These are phyloP conservation scores for Zygotorulaspora chibaensis DNA, from an alignment of 805 yeast species.

Conservation along the genomic window DNA sequence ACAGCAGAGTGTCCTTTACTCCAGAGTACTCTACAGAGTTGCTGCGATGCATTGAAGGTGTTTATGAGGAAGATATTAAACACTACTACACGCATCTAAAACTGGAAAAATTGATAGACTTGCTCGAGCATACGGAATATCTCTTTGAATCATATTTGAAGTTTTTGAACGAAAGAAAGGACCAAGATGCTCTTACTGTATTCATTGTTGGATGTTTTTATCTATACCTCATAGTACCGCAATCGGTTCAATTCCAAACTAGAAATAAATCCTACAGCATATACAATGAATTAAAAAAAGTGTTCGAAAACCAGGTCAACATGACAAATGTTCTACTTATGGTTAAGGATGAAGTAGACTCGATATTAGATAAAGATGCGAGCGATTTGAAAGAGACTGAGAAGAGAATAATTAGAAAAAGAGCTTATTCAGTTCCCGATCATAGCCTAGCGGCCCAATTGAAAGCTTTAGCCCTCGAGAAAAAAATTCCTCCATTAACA, in stretches of 20 bases:
- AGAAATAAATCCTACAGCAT: slow-evolving; percentile 39
- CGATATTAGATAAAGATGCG: slow-evolving; percentile 23
- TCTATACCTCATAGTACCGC: slow-evolving; percentile 38
- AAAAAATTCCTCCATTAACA: slow-evolving; percentile 1
- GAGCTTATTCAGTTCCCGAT: slow-evolving; percentile 35
- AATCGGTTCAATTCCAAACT: slow-evolving; percentile 39
- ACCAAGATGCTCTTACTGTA: slow-evolving; percentile 32
- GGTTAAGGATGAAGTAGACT: slow-evolving; percentile 34
- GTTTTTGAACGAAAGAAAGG: slow-evolving; percentile 14
- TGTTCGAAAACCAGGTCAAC: slow-evolving; percentile 37
- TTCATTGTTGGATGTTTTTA: slow-evolving; percentile 39
- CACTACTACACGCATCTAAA: slow-evolving; percentile 31
- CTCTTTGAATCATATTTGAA: slow-evolving; percentile 33
- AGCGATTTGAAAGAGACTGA: slow-evolving; percentile 16
- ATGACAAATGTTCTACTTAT: slow-evolving; percentile 40
- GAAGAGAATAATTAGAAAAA: slow-evolving; percentile 20
- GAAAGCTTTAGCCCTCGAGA: slow-evolving; percentile 5
- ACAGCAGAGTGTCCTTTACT: slow-evolving; percentile 24
- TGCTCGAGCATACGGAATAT: slow-evolving; percentile 37
- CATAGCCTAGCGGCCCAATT: slow-evolving; percentile 4
- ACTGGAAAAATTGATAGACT: slow-evolving; percentile 36
- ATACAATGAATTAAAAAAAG: slow-evolving; percentile 35
- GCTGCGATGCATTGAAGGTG: slow-evolving; percentile 25
- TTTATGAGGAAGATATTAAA: slow-evolving; percentile 36
- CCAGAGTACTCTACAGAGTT: slow-evolving; percentile 41